Conservation (phyloP, 371 early-diverging fungal genomes). For the Apophysomyces ossiformis region DNA sequence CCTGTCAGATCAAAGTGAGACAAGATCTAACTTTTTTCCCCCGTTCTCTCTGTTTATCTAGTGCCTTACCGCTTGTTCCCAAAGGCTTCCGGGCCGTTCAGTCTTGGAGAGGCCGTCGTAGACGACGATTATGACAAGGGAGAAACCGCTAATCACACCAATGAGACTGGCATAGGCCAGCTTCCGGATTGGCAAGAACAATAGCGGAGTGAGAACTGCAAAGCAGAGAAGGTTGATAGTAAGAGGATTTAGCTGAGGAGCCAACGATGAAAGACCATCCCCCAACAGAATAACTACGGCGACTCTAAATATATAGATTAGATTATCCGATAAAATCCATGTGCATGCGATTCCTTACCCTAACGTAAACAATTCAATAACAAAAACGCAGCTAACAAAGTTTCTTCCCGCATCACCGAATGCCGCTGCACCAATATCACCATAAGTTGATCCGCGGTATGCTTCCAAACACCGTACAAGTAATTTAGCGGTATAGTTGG, state of each 20-base stretch:
- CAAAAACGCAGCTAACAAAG: slow-evolving; percentile 53
- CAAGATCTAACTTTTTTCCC: background rate
- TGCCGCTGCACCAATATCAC: slow-evolving; percentile 70
- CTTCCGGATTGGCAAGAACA: slow-evolving; percentile 44
- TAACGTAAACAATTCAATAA: slow-evolving; percentile 65
- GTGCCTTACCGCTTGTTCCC: slow-evolving; percentile 45
- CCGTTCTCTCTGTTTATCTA: background rate
- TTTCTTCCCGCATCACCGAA: slow-evolving; percentile 59
- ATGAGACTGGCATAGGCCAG: slow-evolving; percentile 50
- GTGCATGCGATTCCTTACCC: slow-evolving; percentile 23
- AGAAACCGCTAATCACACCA: slow-evolving; percentile 44
- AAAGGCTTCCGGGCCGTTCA: slow-evolving; percentile 58
- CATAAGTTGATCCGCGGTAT: slow-evolving; percentile 46
- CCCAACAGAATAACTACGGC: slow-evolving; percentile 40
- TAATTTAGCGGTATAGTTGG: slow-evolving; percentile 61
- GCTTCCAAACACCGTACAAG: slow-evolving; percentile 41
- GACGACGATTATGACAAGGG: slow-evolving; percentile 38
- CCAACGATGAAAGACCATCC: slow-evolving; percentile 36
- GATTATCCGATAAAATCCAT: background rate
- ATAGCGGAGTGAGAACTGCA: slow-evolving; percentile 32
- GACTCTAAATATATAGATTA: slow-evolving; percentile 19
- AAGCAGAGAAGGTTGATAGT: slow-evolving; percentile 31
- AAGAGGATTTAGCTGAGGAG: slow-evolving; percentile 22
- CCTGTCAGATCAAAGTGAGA: slow-evolving; percentile 19
- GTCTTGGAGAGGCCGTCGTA: slow-evolving; percentile 48